Conservation (phyloP, 2,329 filamentous ascomycete genomes). For the Penicillium rolfsii region DNA sequence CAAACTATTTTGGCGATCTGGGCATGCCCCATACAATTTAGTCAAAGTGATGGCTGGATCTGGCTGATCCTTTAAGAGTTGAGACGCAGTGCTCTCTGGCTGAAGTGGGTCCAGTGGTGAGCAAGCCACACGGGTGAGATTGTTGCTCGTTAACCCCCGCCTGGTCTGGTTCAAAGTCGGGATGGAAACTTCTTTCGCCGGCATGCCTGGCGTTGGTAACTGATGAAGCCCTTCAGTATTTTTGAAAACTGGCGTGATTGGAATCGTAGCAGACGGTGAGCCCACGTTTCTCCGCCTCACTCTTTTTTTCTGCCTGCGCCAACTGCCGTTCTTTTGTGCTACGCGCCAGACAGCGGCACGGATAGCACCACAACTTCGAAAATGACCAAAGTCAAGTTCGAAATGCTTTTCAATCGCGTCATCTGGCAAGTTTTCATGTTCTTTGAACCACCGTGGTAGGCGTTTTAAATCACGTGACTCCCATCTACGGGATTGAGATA, state of each 20-base stretch:
- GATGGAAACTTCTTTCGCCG: neutral
- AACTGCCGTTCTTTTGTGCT: neutral
- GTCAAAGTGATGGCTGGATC: neutral
- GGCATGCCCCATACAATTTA: neutral
- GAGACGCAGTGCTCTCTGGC: neutral
- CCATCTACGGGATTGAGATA: neutral
- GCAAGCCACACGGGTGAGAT: neutral
- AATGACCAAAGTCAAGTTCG: neutral
- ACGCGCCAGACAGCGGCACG: neutral
- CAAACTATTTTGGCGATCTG: neutral
- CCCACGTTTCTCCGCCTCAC: neutral
- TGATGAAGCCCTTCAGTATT: neutral
- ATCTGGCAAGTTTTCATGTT: neutral
- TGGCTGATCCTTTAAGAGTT: neutral
- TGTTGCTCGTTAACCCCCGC: neutral
- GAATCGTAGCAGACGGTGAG: neutral
- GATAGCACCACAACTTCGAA: neutral
- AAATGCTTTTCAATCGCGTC: neutral
- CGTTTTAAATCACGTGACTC: neutral
- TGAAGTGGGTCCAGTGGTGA: neutral
- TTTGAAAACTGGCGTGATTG: neutral
- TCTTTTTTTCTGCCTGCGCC: neutral
- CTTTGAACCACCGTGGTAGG: neutral
- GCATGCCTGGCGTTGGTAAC: neutral
- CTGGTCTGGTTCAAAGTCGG: neutral